phyloP scores from a whole-genome alignment of 805 yeast species.

The Metschnikowia corniflorae region DNA sequence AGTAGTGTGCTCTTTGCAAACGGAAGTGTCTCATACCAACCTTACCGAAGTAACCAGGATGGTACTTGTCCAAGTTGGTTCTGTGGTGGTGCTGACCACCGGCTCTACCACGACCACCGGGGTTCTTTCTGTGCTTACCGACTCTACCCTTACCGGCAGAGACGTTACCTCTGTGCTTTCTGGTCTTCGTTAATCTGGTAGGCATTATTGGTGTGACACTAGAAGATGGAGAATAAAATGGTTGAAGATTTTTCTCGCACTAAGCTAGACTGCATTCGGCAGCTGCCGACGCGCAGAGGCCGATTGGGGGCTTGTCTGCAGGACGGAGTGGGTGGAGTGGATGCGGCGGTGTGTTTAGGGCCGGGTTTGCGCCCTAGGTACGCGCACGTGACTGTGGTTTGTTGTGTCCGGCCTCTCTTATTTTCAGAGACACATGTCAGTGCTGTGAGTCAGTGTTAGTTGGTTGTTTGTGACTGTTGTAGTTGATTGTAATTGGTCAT shows the following conservation, averaged over 20 bases:
- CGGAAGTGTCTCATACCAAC: conserved; percentile 99
- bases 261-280: conserved; percentile 10
- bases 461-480: too few relatives aligned
- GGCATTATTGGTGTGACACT: conserved; percentile 59
- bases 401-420: too few relatives aligned
- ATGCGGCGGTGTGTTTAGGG: not conserved
- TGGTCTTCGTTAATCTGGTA: conserved; percentile 98
- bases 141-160: conserved; percentile 99
- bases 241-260: conserved; percentile 16
- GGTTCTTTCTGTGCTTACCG: conserved; percentile 99
- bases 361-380: conserved; percentile 13
- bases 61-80: conserved; percentile 99
- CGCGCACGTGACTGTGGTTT: conserved; percentile 17
- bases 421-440: too few relatives aligned
- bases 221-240: conserved; percentile 9
- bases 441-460: too few relatives aligned
- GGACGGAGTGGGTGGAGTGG: not conserved
- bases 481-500: too few relatives aligned
- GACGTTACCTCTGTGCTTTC: conserved; percentile 99
- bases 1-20: conserved; percentile 89
- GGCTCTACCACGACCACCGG: conserved; percentile 99
- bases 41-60: conserved; percentile 99
- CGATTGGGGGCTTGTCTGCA: conserved; percentile 5
- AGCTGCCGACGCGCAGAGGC: not conserved
- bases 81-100: conserved; percentile 99